These are phyloP conservation scores for Bidens hawaiensis DNA, from an alignment of 140 eudicot species.

Conservation along the genomic window DNA sequence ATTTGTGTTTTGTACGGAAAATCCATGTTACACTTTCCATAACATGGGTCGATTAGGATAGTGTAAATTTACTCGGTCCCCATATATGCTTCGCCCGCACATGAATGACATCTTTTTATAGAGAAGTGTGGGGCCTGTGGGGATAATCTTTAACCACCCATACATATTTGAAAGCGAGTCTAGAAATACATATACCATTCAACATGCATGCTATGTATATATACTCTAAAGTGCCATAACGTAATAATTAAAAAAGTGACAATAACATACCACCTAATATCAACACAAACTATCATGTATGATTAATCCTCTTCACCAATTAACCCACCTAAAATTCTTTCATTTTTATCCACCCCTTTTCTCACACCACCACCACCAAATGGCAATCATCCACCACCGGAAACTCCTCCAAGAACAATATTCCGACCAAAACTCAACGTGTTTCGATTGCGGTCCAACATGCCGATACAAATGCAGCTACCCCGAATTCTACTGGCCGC, in stretches of 20 bases:
- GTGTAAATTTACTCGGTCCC: too few relatives aligned
- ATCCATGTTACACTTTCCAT: too few relatives aligned
- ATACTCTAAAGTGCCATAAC: too few relatives aligned
- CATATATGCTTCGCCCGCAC: too few relatives aligned
- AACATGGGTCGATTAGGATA: too few relatives aligned
- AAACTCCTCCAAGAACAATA: conserved; percentile 28
- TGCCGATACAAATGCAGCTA: conserved; percentile 35
- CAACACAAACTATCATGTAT: conserved; percentile 19
- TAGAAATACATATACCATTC: too few relatives aligned
- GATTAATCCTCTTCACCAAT: conserved; percentile 35
- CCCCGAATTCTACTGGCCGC: conserved; percentile 37
- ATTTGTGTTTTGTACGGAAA: too few relatives aligned
- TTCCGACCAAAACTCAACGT: conserved; percentile 28
- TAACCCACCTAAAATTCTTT: conserved; percentile 10
- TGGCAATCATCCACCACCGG: conserved; percentile 37
- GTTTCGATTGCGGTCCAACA: conserved; percentile 40
- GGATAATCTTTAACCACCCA: too few relatives aligned
- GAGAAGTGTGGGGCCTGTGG: too few relatives aligned
- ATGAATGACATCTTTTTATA: too few relatives aligned
- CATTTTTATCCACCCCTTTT: conserved; percentile 15
- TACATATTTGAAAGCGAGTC: too few relatives aligned
- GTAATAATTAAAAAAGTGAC: conserved; percentile 11
- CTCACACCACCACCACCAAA: conserved; percentile 18
- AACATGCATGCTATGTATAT: too few relatives aligned
- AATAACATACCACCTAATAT: conserved; percentile 27